Evolutionary conservation across 129 eudicot species (phyloP), one percentile per base, ranked within the genome.

Genomic region (Tagetes erecta): DNA sequence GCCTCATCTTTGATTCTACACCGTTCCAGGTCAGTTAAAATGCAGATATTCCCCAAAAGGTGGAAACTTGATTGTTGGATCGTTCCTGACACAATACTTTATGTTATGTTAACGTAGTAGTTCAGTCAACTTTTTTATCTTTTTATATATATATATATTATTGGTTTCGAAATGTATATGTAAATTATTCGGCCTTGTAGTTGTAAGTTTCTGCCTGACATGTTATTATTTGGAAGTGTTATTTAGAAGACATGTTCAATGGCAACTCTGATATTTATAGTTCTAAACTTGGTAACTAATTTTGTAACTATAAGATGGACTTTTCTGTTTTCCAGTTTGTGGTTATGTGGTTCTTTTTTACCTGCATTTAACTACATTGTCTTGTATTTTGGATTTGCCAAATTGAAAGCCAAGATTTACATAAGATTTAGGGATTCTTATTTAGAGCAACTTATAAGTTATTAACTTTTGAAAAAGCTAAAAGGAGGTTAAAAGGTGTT

Each of bases 91-190:
- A 42, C 30, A 4, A 3, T 42, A 70, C 44, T 49, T 78, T 38
- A 66, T 56, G 72, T 71, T 78, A 40, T 71, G 73, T 72, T 64
- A 64, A 66, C 67, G 57, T 79, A 79, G 51, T 79, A 72, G 78
- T 53, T 64, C 10, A 72, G 59, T 64, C 72, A 52, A 64, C 39
- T 60, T 62, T 73, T 67, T 42, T n/a, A 31, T 35, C 14, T 34
- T 34, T 8, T 57, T 47, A 12, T 50, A 13, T 36, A 46, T 36
- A 46, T n/a, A 13, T 52, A n/a, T 12, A 3, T 35, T 38, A 49
- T 71, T 34, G 45, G 58, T 72, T 72, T 53, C 8, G 60, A 72
- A 40, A n/a, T 52, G 64, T 78, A 51, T 52, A 71, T 71, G 51
- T 50, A 51, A 71, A 62, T 51, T 38, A 36, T 49, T 51, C 64